Evolutionary conservation across 305 asterid genomes (phyloP), one percentile per base, ranked within the genome.

Genomic region (Fraxinus platypoda): DNA sequence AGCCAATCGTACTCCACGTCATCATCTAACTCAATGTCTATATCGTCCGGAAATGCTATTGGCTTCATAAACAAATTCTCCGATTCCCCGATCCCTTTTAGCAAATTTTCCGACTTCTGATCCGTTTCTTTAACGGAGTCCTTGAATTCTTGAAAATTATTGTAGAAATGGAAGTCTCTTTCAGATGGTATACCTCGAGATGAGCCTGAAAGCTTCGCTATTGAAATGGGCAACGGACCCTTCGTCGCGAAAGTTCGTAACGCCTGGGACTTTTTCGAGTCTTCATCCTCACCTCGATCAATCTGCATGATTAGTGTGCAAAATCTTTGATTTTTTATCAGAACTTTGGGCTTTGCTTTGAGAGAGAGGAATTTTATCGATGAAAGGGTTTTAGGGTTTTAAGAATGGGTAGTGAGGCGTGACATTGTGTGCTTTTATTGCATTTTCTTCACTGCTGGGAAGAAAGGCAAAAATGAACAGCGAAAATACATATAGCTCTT

Each of bases 91-190:
- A 92, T 86, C 52, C 80, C 85, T 7, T 80, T 83, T 76, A 94
- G 85, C 49, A 93, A 75, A 70, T 64, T 46, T 78, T 81, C 87
- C 38, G 98, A 88, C 88, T 91, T 91, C 3, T 74, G 49, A 37
- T 90, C 92, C 81, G 89, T 90, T 87, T 84, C 89, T 46, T 84
- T 77, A 13, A 93, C 81, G 31, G 96, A 94, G n/a, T 33, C 66
- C 91, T 90, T 92, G 92, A 94, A 97, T 84, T 93, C 97, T 0
- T 84, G 74, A 75, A 97, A 97, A 87, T 94, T 97, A 62, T 91
- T 85, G 91, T 92, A 97, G 88, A 97, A 97, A 85, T 94, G 91
- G 78, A 97, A 94, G 91, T 97, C 99, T 79, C 87, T 91, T 9
- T 88, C 87, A 31, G 88, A 78, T 34, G 99, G 97, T 35, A 97